Evolutionary conservation across 306 rosid genomes (phyloP).

Genomic region (Lathyrus oleraceus): DNA sequence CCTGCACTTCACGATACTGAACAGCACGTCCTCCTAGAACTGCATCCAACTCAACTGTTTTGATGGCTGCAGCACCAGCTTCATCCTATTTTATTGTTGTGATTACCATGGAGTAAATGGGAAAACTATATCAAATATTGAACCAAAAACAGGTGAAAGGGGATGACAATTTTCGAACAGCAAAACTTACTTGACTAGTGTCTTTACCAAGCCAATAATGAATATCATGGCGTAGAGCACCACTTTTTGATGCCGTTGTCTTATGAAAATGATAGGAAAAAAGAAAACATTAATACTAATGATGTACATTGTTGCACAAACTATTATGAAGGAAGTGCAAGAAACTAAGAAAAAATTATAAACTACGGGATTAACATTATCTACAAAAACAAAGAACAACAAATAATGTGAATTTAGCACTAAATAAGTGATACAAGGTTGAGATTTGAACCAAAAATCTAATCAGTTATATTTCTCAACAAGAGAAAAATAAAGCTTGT

Average conservation of each 20-base stretch:
- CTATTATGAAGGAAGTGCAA: slow-evolving; percentile 9
- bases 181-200: slow-evolving; percentile 71
- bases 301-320: slow-evolving; percentile 10
- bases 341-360: background rate
- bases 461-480: background rate
- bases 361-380: slow-evolving; percentile 14
- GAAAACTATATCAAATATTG: slow-evolving; percentile 19
- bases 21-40: slow-evolving; percentile 98
- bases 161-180: background rate
- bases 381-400: slow-evolving; percentile 10
- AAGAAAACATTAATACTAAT: background rate
- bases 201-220: slow-evolving; percentile 99
- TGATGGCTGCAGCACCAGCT: slow-evolving; percentile 94
- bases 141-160: slow-evolving; percentile 3
- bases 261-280: slow-evolving; percentile 36
- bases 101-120: slow-evolving; percentile 24
- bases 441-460: background rate
- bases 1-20: slow-evolving; percentile 96
- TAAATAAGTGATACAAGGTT: background rate
- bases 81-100: slow-evolving; percentile 70
- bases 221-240: slow-evolving; percentile 83
- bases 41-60: slow-evolving; percentile 96
- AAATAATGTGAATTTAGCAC: slow-evolving; percentile 4
- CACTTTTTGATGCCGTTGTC: slow-evolving; percentile 86
- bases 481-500: slow-evolving; percentile 11